These are phyloP conservation scores for Ceratorhiza oryzae-sativae DNA, from an alignment of 1,284 basidiomycete genomes.

Conservation along the genomic window DNA sequence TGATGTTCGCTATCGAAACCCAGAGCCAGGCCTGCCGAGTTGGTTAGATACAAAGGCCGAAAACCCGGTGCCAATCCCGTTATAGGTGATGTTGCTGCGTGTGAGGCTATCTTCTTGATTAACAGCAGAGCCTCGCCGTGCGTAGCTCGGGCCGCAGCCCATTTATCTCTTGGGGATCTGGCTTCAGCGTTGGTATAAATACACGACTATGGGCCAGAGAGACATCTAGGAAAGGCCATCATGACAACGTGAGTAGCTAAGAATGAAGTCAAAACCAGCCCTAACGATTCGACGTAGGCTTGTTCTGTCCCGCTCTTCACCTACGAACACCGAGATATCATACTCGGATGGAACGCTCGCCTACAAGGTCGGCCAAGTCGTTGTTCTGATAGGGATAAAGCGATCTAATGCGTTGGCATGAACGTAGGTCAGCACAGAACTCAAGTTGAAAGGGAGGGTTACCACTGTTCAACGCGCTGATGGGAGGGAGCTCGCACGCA, in stretches of 20 bases:
- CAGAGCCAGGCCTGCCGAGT: too few species aligned
- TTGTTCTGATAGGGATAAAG: background rate
- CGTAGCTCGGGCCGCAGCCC: too few species aligned
- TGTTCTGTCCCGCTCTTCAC: conserved; percentile 16
- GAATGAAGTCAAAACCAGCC: background rate
- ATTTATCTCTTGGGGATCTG: too few species aligned
- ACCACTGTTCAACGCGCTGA: background rate
- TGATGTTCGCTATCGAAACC: too few species aligned
- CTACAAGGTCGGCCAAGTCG: background rate
- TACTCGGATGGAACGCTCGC: conserved; percentile 14
- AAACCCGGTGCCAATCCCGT: too few species aligned
- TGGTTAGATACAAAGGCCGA: too few species aligned
- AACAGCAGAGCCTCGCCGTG: too few species aligned
- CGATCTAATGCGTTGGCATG: background rate
- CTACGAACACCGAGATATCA: conserved; percentile 1
- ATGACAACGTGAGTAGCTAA: conserved; percentile 19
- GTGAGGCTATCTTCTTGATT: too few species aligned
- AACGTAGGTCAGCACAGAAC: background rate
- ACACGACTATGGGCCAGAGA: too few species aligned
- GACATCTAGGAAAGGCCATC: too few species aligned
- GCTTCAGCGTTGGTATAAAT: too few species aligned
- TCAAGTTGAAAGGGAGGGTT: conserved; percentile 9
- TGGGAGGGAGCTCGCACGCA: background rate
- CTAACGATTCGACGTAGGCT: background rate
- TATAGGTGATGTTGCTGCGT: too few species aligned